phyloP scores from a whole-genome alignment of 1,284 basidiomycete genomes.

The Ganoderma boninense region DNA sequence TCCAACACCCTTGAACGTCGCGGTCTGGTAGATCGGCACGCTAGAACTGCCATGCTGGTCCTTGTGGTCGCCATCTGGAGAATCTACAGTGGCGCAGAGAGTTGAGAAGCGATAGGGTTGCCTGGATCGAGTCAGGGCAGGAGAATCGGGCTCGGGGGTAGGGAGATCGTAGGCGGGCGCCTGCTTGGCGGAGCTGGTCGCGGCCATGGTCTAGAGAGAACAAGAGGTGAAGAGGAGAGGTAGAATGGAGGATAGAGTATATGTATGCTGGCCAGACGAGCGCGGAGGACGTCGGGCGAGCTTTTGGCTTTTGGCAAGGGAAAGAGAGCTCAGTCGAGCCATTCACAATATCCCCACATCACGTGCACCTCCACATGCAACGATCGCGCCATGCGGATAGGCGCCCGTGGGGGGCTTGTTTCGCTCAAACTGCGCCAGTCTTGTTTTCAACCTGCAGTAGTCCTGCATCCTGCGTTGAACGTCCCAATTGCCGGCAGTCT shows the following conservation, averaged over 20 bases:
- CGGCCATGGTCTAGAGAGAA: constrained; percentile 21
- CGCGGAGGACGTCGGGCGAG: constrained; percentile 25
- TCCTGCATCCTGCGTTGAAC: neutral
- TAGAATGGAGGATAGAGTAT: constrained; percentile 6
- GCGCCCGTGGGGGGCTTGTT: constrained; percentile 2
- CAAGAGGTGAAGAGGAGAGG: neutral
- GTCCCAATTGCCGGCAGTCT: too few relatives aligned
- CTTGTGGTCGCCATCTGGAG: constrained; percentile 75
- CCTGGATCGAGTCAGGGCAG: constrained; percentile 56
- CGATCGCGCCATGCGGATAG: constrained; percentile 28
- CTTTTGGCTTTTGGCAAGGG: constrained; percentile 22
- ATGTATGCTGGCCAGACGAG: constrained; percentile 8
- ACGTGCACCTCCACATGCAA: constrained; percentile 25
- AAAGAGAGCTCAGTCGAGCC: constrained; percentile 21
- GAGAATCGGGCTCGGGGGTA: constrained; percentile 82
- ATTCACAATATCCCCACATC: constrained; percentile 31
- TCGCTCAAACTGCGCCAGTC: neutral
- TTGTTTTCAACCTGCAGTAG: neutral
- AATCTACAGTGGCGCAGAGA: constrained; percentile 92
- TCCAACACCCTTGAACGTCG: constrained; percentile 96
- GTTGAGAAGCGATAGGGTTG: constrained; percentile 86
- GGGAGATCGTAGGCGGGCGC: constrained; percentile 55
- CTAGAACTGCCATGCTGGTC: constrained; percentile 96
- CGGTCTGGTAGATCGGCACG: constrained; percentile 97
- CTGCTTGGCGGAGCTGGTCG: constrained; percentile 26